Percentiles rank a stretch among this genome's conserved stretches.
phyloP scores from a whole-genome alignment of 2,329 filamentous ascomycete species.

The Ustulina deusta region DNA sequence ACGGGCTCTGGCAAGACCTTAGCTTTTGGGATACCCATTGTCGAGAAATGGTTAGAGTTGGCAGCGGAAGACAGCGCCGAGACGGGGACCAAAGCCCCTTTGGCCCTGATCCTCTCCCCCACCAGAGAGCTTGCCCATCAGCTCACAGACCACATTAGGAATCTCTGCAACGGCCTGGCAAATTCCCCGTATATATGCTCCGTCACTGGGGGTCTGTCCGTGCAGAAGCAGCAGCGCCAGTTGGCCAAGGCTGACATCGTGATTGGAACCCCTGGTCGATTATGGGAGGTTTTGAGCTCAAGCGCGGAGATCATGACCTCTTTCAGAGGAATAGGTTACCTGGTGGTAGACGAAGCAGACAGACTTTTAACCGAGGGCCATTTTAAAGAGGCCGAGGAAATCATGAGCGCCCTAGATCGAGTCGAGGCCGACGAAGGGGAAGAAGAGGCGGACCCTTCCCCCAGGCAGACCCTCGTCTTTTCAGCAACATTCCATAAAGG shows the following conservation, averaged over 20 bases:
- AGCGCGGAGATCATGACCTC: constrained; percentile 75
- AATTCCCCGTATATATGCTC: constrained; percentile 81
- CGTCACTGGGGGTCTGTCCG: constrained; percentile 89
- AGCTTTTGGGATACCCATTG: constrained; percentile 92
- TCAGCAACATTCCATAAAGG: constrained; percentile 95
- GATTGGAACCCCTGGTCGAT: constrained; percentile 89
- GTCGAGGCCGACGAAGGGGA: constrained; percentile 66
- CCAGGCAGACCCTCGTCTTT: constrained; percentile 91
- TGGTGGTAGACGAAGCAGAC: constrained; percentile 96
- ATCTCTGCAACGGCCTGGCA: constrained; percentile 73
- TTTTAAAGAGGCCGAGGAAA: constrained; percentile 93
- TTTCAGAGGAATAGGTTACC: constrained; percentile 80
- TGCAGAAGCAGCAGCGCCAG: constrained; percentile 94
- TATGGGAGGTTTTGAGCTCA: constrained; percentile 93
- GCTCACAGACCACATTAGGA: constrained; percentile 82
- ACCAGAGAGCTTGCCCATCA: constrained; percentile 96
- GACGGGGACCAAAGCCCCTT: constrained; percentile 61
- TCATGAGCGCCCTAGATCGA: constrained; percentile 82
- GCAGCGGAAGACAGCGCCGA: constrained; percentile 54
- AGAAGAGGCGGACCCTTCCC: constrained; percentile 58
- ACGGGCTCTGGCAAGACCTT: constrained; percentile 98
- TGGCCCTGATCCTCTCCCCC: constrained; percentile 87
- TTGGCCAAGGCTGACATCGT: constrained; percentile 88
- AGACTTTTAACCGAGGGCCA: constrained; percentile 90
- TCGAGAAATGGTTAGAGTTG: constrained; percentile 79